Base-by-base conservation (phyloP, 1,139 yeast genomes). In the Suhomyces kunorum region DNA sequence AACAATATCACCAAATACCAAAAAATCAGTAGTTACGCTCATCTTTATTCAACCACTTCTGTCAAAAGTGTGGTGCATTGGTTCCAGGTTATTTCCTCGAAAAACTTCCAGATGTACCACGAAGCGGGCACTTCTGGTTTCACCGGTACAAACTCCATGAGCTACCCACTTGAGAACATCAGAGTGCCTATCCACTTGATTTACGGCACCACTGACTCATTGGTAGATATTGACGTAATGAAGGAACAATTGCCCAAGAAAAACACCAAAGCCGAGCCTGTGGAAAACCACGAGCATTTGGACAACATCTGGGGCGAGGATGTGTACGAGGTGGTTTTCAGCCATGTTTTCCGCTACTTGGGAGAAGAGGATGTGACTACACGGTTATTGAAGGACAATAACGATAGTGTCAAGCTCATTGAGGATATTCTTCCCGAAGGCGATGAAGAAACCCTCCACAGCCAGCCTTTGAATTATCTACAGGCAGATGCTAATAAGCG, bases 1-100 rank as follows among this genome's bases (percentile, higher is more conserved):
- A 36, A 51, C 5, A 87, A 90, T 61, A 90, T 90, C 48, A 65
- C 80, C 22, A 71, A 76, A 47, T 66, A 79, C 36, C 96, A 89
- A 61, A 89, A 89, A 56, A 63, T 82, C 39, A 77, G 87, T 22
- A 77, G 88, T 27, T 90, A 87, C 61, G 80, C 87, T 17, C 96
- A 90, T 61, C 67, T 90, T 39, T 90, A 89, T 64, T 86, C 95
- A 1, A 86, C 95, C 18, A 88, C 98, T 0, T 83, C 94, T 4
- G 97, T 89, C 32, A 90, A 90, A 61, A 80, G 87, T 17, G 92
- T 88, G 35, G 97, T 89, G 25, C 98, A 90, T 63, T 90, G 98
- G 98, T 90, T 90, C 59, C 98, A 90, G 63, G 88, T 90, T 42
- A 85, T 90, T 47, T 71, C 86, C 33, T 73, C 87, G n/a, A 80